phyloP scores from a whole-genome alignment of 106 monocot genomes.

The Phalaenopsis equestris region DNA sequence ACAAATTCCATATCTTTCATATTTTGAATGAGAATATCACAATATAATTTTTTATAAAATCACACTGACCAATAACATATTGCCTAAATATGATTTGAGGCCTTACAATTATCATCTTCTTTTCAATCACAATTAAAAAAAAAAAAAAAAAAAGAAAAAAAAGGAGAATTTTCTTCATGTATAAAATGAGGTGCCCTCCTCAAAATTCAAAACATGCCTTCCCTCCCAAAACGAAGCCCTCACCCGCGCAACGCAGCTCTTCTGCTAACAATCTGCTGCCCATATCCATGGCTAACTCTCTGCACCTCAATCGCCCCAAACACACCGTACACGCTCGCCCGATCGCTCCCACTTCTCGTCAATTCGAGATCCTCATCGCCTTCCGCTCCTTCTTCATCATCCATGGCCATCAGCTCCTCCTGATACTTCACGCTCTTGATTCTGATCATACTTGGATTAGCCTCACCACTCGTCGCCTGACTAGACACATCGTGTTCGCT shows the following conservation, averaged over 20 bases:
- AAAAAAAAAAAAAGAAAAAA: too few species aligned
- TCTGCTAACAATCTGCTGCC: neutral
- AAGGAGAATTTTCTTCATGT: too few species aligned
- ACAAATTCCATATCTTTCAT: too few species aligned
- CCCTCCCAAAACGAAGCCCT: neutral
- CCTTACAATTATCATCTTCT: too few species aligned
- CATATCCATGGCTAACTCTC: neutral
- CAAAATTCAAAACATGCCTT: too few species aligned
- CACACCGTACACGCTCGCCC: neutral
- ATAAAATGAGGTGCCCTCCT: too few species aligned
- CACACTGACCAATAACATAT: too few species aligned
- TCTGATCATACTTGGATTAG: neutral
- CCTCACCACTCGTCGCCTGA: too few species aligned
- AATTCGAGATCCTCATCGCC: neutral
- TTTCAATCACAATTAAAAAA: too few species aligned
- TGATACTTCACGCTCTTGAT: slow-evolving; percentile 8
- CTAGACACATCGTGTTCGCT: neutral
- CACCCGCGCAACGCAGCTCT: neutral
- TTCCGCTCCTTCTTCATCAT: neutral
- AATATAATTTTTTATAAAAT: too few species aligned
- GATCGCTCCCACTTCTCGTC: neutral
- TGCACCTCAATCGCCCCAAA: slow-evolving; percentile 9
- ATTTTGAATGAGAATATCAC: too few species aligned
- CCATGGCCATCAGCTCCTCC: slow-evolving; percentile 11
- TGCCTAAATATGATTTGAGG: too few species aligned